Evolutionary conservation across 2,329 filamentous ascomycete species (phyloP).

Genomic region (Aspergillus floridensis): DNA sequence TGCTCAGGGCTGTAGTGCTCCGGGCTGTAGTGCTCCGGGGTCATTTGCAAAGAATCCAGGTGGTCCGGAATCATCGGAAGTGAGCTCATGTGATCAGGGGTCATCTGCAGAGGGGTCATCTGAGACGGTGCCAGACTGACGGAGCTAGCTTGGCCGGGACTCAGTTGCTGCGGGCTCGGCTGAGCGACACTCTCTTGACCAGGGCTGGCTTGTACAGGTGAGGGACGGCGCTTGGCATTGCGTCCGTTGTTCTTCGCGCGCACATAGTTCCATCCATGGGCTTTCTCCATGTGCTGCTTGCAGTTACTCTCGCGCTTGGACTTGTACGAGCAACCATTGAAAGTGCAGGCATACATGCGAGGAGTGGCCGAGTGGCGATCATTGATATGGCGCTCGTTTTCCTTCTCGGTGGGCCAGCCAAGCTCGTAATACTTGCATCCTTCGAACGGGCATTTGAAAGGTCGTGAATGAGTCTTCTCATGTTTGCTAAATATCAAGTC

Average conservation of each 20-base stretch:
- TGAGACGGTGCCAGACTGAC: constrained; percentile 1
- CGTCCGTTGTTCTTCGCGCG: constrained; percentile 90
- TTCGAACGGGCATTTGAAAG: constrained; percentile 82
- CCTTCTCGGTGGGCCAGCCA: constrained; percentile 97
- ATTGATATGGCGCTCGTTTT: constrained; percentile 91
- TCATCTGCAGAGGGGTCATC: neutral
- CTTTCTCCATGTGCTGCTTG: constrained; percentile 99
- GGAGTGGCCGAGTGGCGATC: constrained; percentile 88
- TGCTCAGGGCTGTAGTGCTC: neutral
- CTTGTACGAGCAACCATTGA: constrained; percentile 81
- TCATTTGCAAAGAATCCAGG: constrained; percentile 1
- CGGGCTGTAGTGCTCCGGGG: neutral
- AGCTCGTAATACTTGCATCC: constrained; percentile 87
- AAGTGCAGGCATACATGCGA: constrained; percentile 78
- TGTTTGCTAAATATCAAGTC: constrained; percentile 62
- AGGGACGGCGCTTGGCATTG: constrained; percentile 9
- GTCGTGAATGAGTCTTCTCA: constrained; percentile 94
- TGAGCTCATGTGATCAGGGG: neutral
- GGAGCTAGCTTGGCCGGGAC: neutral
- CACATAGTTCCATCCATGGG: constrained; percentile 84
- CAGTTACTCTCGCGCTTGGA: constrained; percentile 96
- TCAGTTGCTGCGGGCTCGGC: neutral
- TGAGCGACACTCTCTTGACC: constrained; percentile 1
- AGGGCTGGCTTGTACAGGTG: constrained; percentile 8
- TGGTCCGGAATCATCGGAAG: constrained; percentile 1